These are phyloP conservation scores for Neurospora sp. DNA, from an alignment of 495 filamentous ascomycete species.

Conservation along the genomic window DNA sequence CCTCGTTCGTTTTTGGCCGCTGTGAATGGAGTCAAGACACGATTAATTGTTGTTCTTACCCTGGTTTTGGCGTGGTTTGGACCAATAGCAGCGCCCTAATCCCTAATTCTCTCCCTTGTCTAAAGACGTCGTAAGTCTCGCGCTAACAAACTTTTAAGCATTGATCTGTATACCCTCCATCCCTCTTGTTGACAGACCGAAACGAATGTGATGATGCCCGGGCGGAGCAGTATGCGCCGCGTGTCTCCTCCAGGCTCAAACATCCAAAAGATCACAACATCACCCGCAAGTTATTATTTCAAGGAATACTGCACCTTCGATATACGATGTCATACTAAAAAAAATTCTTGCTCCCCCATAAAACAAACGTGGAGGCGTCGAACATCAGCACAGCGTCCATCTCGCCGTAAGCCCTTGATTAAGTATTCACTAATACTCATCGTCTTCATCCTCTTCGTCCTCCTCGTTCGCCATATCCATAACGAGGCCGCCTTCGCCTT, in stretches of 20 bases:
- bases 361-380: not conserved
- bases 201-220: not conserved
- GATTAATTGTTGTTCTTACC: not conserved
- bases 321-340: not conserved
- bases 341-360: not conserved
- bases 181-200: no score
- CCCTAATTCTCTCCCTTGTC: no score
- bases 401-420: not conserved
- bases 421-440: not conserved
- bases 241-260: not conserved
- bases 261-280: not conserved
- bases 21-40: not conserved
- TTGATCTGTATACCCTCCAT: no score
- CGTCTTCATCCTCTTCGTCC: not conserved
- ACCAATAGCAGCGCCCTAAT: no score
- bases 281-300: no score
- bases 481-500: not conserved
- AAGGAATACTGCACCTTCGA: no score
- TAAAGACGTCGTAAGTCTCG: no score
- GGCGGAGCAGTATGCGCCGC: not conserved
- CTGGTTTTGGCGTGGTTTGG: no score
- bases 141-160: no score
- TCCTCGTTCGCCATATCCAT: conserved; percentile 1
- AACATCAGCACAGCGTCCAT: not conserved
- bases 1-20: not conserved